Conservation (phyloP, 768 basidiomycete species). For the Russula sp. region DNA sequence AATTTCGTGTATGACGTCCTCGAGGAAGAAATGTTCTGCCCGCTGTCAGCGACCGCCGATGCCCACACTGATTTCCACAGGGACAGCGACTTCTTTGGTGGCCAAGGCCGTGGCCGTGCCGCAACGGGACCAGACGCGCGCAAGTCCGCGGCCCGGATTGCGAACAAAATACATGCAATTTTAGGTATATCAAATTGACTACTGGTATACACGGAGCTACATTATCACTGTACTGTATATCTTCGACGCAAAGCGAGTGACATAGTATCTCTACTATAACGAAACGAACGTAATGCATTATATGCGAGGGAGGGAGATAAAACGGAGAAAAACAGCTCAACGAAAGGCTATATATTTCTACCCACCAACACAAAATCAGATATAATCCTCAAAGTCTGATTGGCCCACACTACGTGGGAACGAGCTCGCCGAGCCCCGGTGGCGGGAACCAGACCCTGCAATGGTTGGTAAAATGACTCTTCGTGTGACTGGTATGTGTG, state of each 20-base stretch:
- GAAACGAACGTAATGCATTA: slow-evolving; percentile 10
- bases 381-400: slow-evolving; percentile 11
- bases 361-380: not conserved
- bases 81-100: not conserved
- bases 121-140: not conserved
- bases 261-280: not conserved
- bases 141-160: slow-evolving; percentile 7
- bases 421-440: slow-evolving; percentile 5
- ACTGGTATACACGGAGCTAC: not conserved
- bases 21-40: not conserved
- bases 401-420: slow-evolving; percentile 11
- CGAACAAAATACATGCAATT: not conserved
- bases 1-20: not conserved
- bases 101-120: not conserved
- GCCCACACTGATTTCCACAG: not conserved
- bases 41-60: not conserved
- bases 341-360: not conserved
- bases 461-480: not conserved
- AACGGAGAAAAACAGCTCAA: too few relatives aligned
- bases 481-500: not conserved
- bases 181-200: not conserved
- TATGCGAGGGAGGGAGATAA: not conserved
- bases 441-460: not conserved
- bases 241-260: not conserved
- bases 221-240: not conserved